Evolutionary conservation across 2,329 filamentous ascomycete genomes (phyloP), one percentile per base, ranked within the genome.

Genomic region (Fusarium camptoceras): DNA sequence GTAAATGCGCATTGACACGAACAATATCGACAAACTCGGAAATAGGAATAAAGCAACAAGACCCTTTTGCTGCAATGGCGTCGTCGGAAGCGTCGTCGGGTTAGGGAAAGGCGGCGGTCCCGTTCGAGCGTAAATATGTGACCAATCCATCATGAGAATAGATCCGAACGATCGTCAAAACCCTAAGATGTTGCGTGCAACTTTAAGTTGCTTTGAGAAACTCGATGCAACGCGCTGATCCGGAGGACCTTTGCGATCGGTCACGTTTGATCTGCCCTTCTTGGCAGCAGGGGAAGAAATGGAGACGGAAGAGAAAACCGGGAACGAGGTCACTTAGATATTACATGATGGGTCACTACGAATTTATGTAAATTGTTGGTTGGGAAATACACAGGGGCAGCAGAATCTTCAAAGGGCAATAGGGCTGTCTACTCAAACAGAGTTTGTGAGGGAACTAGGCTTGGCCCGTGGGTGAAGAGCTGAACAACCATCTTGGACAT

Each of bases 1-100:
- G 16, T 76, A 78, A 12, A 76, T 54, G 14, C 78, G 66, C 48
- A 79, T 59, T 3, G 55, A 48, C 14, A 76, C 72, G 4, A 75
- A 48, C 3, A 79, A 44, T 46, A 77, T 59, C 15, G 78, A 75
- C 16, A 80, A 30, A 7, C 60, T 57, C 2, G 79, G 78, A 18
- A 80, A 78, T 47, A 79, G 59, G 63, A 81, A 78, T 20, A 77
- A 69, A 41, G 80, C 67, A 42, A 75, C 75, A 6, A 80, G 56
- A 2, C 73, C 78, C 12, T 64, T 63, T 10, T 68, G 57, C 47
- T 81, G 79, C 16, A 78, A 74, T n/a, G 76, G 68, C 14, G 78
- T 75, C 14, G 78, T 79, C 3, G 78, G 78, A 10, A 79, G 77
- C 42, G 73, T 70, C 30, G 67, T 58, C 9, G 76, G 74, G 49